Conservation (phyloP, 495 filamentous ascomycete genomes). For the Chaetomium fimeti region DNA sequence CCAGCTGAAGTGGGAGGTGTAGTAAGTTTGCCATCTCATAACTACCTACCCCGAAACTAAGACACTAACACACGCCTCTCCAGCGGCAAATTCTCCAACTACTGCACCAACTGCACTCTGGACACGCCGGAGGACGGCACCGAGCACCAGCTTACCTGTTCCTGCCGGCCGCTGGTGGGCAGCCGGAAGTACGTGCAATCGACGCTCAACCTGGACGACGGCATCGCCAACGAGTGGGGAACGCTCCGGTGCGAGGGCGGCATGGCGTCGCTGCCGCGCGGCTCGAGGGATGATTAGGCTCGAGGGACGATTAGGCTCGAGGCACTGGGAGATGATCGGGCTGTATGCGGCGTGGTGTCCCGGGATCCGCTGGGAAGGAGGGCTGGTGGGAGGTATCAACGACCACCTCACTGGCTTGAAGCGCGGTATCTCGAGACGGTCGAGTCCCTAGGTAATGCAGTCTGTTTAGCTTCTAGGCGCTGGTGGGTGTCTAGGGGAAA, state of each 20-base stretch:
- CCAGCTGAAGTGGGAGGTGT: slow-evolving; percentile 15
- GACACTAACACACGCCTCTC: not conserved
- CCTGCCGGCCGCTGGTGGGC: slow-evolving; percentile 11
- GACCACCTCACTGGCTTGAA: no score
- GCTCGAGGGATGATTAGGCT: not conserved
- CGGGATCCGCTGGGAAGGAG: no score
- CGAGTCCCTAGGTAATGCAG: no score
- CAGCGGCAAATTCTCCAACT: slow-evolving; percentile 29
- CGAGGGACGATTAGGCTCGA: not conserved
- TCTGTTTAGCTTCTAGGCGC: no score
- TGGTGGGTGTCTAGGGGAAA: no score
- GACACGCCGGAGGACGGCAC: not conserved
- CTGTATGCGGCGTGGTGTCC: no score
- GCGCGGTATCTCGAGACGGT: no score
- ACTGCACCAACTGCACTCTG: slow-evolving; percentile 28
- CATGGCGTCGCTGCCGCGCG: not conserved
- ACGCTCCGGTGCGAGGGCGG: slow-evolving; percentile 24
- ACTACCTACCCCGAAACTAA: not conserved
- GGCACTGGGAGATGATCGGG: not conserved
- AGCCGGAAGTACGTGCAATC: not conserved
- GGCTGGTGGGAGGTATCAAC: no score
- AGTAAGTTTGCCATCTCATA: slow-evolving; percentile 12
- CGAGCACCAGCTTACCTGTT: slow-evolving; percentile 12
- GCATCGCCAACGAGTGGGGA: slow-evolving; percentile 30
- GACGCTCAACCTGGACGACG: slow-evolving; percentile 25